Conservation (phyloP, 1,284 basidiomycete species). For the Malassezia equina region DNA sequence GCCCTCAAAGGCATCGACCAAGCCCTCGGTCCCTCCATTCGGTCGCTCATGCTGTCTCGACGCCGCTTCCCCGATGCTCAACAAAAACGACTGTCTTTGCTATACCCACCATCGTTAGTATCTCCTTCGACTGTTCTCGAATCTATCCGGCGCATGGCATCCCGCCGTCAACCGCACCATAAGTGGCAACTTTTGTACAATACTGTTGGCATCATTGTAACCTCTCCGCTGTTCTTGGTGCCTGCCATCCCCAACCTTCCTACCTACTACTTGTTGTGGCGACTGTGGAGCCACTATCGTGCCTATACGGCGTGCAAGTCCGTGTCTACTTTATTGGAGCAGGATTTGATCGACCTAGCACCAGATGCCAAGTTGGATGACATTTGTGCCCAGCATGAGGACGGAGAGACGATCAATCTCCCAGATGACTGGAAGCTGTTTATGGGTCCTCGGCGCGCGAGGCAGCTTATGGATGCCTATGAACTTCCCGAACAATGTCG, state of each 20-base stretch:
- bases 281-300: slow-evolving; percentile 28
- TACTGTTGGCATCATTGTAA: slow-evolving; percentile 37
- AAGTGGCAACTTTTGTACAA: slow-evolving; percentile 29
- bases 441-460: slow-evolving; percentile 4
- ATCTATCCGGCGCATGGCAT: slow-evolving; percentile 25
- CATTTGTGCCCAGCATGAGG: background rate
- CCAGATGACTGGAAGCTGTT: slow-evolving; percentile 6
- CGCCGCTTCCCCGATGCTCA: background rate
- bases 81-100: slow-evolving; percentile 15
- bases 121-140: slow-evolving; percentile 20
- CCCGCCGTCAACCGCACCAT: slow-evolving; percentile 33
- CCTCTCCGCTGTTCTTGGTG: slow-evolving; percentile 38
- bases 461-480: slow-evolving; percentile 5
- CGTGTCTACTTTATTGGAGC: slow-evolving; percentile 23
- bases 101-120: slow-evolving; percentile 32
- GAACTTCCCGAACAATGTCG: slow-evolving; percentile 16
- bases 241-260: slow-evolving; percentile 44
- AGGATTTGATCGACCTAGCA: slow-evolving; percentile 25
- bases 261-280: slow-evolving; percentile 45
- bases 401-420: background rate
- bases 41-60: background rate
- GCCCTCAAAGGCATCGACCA: slow-evolving; percentile 44
- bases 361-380: slow-evolving; percentile 28
- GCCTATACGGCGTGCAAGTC: slow-evolving; percentile 35
- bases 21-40: slow-evolving; percentile 27